phyloP scores from a whole-genome alignment of 345 rosid genomes.

The Sonneratia alba region DNA sequence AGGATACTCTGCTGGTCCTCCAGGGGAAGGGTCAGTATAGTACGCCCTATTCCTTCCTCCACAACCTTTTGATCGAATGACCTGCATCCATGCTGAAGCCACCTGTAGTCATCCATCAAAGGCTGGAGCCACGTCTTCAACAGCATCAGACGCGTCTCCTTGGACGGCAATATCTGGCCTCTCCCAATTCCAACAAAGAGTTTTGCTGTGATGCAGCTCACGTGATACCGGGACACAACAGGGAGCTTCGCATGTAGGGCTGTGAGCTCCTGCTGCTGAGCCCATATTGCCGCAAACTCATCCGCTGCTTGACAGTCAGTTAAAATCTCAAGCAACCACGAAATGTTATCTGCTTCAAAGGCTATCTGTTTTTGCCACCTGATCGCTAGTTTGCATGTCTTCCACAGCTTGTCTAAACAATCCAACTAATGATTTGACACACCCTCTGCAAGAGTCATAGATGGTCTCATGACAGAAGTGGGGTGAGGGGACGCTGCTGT shows the following conservation, averaged over 20 bases:
- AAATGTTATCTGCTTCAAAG: slow-evolving; percentile 72
- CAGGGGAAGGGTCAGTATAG: slow-evolving; percentile 78
- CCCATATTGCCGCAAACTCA: slow-evolving; percentile 73
- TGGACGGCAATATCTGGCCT: slow-evolving; percentile 79
- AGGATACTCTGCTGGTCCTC: slow-evolving; percentile 88
- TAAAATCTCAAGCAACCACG: slow-evolving; percentile 88
- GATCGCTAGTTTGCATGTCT: slow-evolving; percentile 40
- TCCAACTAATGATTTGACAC: slow-evolving; percentile 49
- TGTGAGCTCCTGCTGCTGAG: slow-evolving; percentile 65
- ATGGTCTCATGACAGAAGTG: slow-evolving; percentile 61
- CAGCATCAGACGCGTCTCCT: slow-evolving; percentile 65
- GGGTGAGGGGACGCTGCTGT: slow-evolving; percentile 37
- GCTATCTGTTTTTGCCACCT: slow-evolving; percentile 59
- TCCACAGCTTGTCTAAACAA: slow-evolving; percentile 45
- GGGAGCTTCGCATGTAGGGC: slow-evolving; percentile 60
- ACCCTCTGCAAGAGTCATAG: slow-evolving; percentile 54
- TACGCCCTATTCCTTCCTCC: slow-evolving; percentile 94
- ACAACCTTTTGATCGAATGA: slow-evolving; percentile 81
- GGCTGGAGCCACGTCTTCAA: slow-evolving; percentile 88
- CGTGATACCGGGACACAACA: slow-evolving; percentile 62
- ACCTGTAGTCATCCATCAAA: slow-evolving; percentile 76
- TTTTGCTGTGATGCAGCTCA: slow-evolving; percentile 73
- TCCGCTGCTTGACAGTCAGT: slow-evolving; percentile 73
- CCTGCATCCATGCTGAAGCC: slow-evolving; percentile 89
- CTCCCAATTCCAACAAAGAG: slow-evolving; percentile 82